phyloP scores from a whole-genome alignment of 179 eudicot genomes.

The Silene noctiflora region DNA sequence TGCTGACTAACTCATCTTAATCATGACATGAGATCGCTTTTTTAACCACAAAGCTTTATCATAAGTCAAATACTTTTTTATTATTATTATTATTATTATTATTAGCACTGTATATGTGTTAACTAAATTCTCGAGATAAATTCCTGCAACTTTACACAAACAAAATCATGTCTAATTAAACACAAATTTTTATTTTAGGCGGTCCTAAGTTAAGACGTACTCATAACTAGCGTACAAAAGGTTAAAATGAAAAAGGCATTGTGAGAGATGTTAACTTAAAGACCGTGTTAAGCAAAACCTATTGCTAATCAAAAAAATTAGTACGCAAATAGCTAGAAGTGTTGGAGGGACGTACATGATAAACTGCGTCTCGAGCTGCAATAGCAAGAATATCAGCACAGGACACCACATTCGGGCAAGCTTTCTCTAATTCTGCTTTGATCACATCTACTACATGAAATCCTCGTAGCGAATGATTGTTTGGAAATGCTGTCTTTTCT shows the following conservation, averaged over 20 bases:
- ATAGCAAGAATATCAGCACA: constrained; percentile 49
- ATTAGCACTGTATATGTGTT: background rate
- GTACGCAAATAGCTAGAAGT: too few species aligned
- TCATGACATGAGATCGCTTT: background rate
- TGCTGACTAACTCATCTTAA: background rate
- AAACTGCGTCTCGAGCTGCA: constrained; percentile 37
- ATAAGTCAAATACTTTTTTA: background rate
- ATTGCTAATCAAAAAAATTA: too few species aligned
- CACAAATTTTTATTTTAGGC: too few species aligned
- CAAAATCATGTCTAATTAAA: background rate
- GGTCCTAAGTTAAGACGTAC: too few species aligned
- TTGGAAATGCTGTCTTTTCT: constrained; percentile 38
- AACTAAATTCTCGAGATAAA: background rate
- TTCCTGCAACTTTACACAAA: background rate
- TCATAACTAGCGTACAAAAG: too few species aligned
- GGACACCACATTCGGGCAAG: constrained; percentile 36
- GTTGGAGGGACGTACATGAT: constrained; percentile 23
- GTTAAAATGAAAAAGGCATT: too few species aligned
- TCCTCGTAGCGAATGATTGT: constrained; percentile 31
- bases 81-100: too few species aligned
- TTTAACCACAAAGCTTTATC: background rate
- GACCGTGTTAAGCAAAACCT: too few species aligned
- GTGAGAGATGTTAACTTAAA: too few species aligned
- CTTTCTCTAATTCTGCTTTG: constrained; percentile 30
- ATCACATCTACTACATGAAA: constrained; percentile 34